Evolutionary conservation across 768 basidiomycete genomes (phyloP).

Genomic region (Chalciporus chontae): DNA sequence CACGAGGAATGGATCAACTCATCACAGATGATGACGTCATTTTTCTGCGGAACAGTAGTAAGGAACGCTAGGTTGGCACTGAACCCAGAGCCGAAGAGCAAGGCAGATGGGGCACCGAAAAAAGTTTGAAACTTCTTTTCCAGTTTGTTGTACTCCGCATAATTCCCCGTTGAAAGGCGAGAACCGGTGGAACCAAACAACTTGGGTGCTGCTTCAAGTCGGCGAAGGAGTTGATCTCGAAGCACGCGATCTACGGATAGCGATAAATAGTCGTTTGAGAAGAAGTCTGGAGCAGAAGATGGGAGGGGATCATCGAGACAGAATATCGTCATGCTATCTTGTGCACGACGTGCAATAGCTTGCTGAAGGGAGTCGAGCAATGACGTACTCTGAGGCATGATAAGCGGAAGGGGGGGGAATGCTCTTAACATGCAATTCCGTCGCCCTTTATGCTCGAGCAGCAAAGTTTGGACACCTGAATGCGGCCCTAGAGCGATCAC

Average conservation of each 20-base stretch:
- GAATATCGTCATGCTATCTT: slow-evolving; percentile 9
- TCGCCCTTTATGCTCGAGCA: slow-evolving; percentile 9
- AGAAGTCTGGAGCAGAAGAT: slow-evolving; percentile 32
- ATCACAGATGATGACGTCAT: slow-evolving; percentile 51
- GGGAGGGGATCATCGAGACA: slow-evolving; percentile 17
- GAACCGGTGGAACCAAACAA: slow-evolving; percentile 50
- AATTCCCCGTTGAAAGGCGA: slow-evolving; percentile 44
- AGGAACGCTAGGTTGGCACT: slow-evolving; percentile 53
- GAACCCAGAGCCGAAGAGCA: slow-evolving; percentile 53
- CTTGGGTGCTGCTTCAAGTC: slow-evolving; percentile 16
- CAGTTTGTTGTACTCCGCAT: slow-evolving; percentile 9
- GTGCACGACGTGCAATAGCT: slow-evolving; percentile 6
- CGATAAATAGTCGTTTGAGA: slow-evolving; percentile 52
- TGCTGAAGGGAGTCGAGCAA: slow-evolving; percentile 15
- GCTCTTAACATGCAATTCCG: background rate
- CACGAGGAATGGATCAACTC: slow-evolving; percentile 50
- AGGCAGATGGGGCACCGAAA: slow-evolving; percentile 35
- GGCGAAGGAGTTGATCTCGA: slow-evolving; percentile 31
- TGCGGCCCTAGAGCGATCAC: background rate
- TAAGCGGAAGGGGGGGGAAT: background rate
- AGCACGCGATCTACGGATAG: slow-evolving; percentile 35
- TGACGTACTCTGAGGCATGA: slow-evolving; percentile 9
- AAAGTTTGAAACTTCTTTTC: slow-evolving; percentile 11
- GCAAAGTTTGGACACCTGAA: background rate
- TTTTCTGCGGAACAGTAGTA: slow-evolving; percentile 38